Evolutionary conservation across 495 filamentous ascomycete genomes (phyloP).

Genomic region (Hapsidospora chrysogenum): DNA sequence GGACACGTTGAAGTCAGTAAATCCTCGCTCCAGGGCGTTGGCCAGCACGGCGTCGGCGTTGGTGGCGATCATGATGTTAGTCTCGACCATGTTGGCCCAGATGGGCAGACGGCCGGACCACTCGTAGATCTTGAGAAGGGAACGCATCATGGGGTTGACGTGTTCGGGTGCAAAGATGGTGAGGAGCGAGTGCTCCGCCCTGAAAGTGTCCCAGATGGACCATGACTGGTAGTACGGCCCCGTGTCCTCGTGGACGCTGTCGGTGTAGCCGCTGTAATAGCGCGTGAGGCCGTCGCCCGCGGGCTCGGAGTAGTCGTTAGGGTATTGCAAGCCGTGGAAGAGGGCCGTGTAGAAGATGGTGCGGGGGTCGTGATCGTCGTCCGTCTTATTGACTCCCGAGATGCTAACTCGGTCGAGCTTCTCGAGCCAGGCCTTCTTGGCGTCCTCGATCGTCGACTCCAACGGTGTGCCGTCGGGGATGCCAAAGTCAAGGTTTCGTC

Average conservation of each 20-base stretch:
- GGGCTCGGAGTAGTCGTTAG: slow-evolving; percentile 16
- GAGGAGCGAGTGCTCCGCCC: slow-evolving; percentile 15
- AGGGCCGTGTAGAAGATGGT: slow-evolving; percentile 17
- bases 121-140: slow-evolving; percentile 13
- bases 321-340: slow-evolving; percentile 16
- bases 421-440: slow-evolving; percentile 12
- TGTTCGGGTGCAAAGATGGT: slow-evolving; percentile 14
- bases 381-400: slow-evolving; percentile 12
- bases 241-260: slow-evolving; percentile 11
- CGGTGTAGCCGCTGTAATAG: slow-evolving; percentile 17
- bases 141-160: slow-evolving; percentile 15
- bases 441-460: slow-evolving; percentile 10
- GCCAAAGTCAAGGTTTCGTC: slow-evolving; percentile 15
- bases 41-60: slow-evolving; percentile 16
- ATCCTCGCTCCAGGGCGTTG: slow-evolving; percentile 14
- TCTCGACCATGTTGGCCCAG: slow-evolving; percentile 19
- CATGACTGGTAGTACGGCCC: slow-evolving; percentile 19
- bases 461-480: slow-evolving; percentile 11
- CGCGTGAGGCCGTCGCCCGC: slow-evolving; percentile 5
- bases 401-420: slow-evolving; percentile 14
- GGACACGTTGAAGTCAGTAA: slow-evolving; percentile 13
- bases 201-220: slow-evolving; percentile 18
- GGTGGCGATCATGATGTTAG: slow-evolving; percentile 17
- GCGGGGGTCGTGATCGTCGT: slow-evolving; percentile 12
- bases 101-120: slow-evolving; percentile 16